phyloP scores from a whole-genome alignment of 2,329 filamentous ascomycete genomes.

The Diaporthe eres region DNA sequence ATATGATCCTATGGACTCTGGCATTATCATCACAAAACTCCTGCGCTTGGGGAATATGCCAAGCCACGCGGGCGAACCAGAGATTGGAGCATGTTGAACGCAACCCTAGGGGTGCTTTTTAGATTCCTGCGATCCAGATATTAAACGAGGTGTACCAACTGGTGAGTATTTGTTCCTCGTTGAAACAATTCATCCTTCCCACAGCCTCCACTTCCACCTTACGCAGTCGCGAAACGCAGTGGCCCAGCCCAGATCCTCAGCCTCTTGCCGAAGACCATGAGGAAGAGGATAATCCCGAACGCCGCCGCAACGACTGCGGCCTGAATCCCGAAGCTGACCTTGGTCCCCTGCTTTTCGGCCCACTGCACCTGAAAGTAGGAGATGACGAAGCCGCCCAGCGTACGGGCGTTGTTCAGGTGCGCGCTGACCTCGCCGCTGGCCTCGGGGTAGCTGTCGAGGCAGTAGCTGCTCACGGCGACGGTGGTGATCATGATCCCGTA shows the following conservation, averaged over 20 bases:
- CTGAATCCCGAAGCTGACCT: constrained; percentile 62
- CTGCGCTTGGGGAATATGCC: too few relatives aligned
- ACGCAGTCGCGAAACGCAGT: constrained; percentile 50
- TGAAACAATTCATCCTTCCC: too few relatives aligned
- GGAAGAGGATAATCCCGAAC: constrained; percentile 46
- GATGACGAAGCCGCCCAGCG: constrained; percentile 65
- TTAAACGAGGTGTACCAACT: not conserved
- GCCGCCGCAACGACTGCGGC: constrained; percentile 54
- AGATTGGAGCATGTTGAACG: not conserved
- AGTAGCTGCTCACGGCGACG: constrained; percentile 65
- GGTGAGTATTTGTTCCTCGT: not conserved
- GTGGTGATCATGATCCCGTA: constrained; percentile 70
- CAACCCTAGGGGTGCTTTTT: not conserved
- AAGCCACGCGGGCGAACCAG: too few relatives aligned
- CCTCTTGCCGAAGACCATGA: constrained; percentile 50
- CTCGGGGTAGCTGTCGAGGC: constrained; percentile 68
- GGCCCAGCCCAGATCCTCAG: constrained; percentile 51
- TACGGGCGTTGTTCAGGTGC: constrained; percentile 65
- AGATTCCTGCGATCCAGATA: not conserved
- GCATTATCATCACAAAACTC: too few relatives aligned
- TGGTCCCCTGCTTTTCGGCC: constrained; percentile 59
- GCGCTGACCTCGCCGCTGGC: constrained; percentile 67
- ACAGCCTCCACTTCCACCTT: not conserved
- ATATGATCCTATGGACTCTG: too few relatives aligned
- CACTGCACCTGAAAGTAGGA: constrained; percentile 67